Base-by-base conservation (phyloP, 2,329 filamentous ascomycete genomes). In the Fusarium nanum region DNA sequence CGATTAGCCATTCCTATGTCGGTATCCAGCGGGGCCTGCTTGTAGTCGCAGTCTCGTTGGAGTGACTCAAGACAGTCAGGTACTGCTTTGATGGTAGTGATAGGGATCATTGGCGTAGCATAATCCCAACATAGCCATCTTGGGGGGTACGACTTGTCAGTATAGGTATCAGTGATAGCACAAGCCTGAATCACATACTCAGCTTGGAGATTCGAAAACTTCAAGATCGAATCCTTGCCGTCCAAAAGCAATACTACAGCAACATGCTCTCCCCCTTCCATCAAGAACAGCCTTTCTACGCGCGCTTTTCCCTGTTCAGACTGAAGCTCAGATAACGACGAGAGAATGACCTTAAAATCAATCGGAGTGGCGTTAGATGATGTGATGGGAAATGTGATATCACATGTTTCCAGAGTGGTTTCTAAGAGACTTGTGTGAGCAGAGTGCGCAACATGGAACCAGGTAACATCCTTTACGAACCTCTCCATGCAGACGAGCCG, bases 171-270 rank as follows among this genome's bases (percentile, higher is more conserved):
- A 53, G 20, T 14, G 20, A 27, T 28, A 27, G 16, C 12, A 42
- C 23, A 22, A 20, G 13, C 8, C 13, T 13, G 23, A 6, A 53
- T 12, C 22, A 7, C 86, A 83, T 81, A 75, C 50, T 83, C 76
- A 25, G 25, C 30, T 54, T 88, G 84, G 37, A 88, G 73, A 18
- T 74, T 76, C 76, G 81, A 81, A 56, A 84, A 79, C 2, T 73
- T 54, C 28, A 76, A 72, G 71, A 81, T 78, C 30, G 78, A 57
- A 14, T 70, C 74, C 13, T 72, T 66, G 6, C 77, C 75, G 41
- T 75, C 73, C 42, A 86, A 67, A 18, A 87, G 76, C 55, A 87
- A 82, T 18, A 87, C 49, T 27, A 85, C 73, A n/a, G 78, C 84
- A 12, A 78, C 72, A 57, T 82, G 77, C 57, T 72, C 75, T 5